Base-by-base conservation (phyloP, 176 grass and related monocot species). In the Leersia perrieri region DNA sequence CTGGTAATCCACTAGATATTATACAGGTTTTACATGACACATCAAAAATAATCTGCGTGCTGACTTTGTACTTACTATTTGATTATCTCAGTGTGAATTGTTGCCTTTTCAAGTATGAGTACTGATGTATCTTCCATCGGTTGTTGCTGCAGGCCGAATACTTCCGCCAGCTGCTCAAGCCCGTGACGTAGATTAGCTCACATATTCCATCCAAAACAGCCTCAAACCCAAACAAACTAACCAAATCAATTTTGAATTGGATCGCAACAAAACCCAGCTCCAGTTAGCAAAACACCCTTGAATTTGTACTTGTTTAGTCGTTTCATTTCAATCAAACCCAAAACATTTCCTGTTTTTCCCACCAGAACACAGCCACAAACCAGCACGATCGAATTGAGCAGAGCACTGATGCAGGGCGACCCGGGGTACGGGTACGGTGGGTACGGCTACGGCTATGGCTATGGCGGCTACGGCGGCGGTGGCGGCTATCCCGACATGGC, bases 141-240 rank as follows among this genome's bases (percentile, higher is more conserved):
- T 67, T 66, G 18, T 12, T 61, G 20, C 2, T 82, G 66, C 86
- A 94, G 94, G 89, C 86, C 14, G 83, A 97, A 86, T 94, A 97
- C 89, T 97, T 97, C 87, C 91, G 89, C 75, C 91, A 94, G 83
- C 80, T 90, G 68, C 94, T 97, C 22, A 97, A 97, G 87, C 94
- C 94, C 68, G 89, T 92, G 41, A 97, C 89, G 81, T 97, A 94
- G 87, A 86, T 86, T 82, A 71, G 18, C 34, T 71, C 11, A 57
- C 42, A 34, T 13, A 57, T 30, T 34, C 41, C 35, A 15, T 30
- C 14, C 71, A 35, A 66, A 45, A 44, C 16, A 35, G 7, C 38
- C 44, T 71, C 28, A 36, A 55, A 64, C 15, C 45, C 60, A 87
- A 39, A 69, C 2, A 42, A 20, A 41, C 81, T 75, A 68, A 80